Evolutionary conservation across 768 basidiomycete species (phyloP), one percentile per base, ranked within the genome.

Genomic region (Suillus subalutaceus): DNA sequence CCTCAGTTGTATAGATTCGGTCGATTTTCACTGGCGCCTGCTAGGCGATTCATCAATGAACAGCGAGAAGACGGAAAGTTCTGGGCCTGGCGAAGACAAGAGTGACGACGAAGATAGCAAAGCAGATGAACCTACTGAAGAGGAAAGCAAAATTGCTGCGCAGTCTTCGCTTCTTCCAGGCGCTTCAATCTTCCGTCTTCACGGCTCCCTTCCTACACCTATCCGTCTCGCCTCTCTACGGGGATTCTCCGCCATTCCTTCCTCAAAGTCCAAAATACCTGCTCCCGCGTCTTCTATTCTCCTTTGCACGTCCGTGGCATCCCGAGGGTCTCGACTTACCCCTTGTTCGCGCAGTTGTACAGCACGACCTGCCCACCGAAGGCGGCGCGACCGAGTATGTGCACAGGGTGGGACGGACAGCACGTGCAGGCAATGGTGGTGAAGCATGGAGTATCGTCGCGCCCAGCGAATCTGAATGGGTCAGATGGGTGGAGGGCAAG

Each of bases 1-100:
- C 79, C 80, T 99, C 67, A 97, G 93, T 70, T 98, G 95, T 72
- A 99, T 96, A 7, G 97, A 98, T 77, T 96, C 97, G 3, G 97
- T 99, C 20, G 97, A 99, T 76, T 98, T 94, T 72, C 95, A 97
- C 74, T 99, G 94, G 94, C 87, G 84, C 61, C 80, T 98, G 26
- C 78, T 99, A 1, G 91, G 90, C 0, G 86, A 88, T 6, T 81
- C 93, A 26, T 72, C 78, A 6, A 96, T 97, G 92, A 86, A 83
- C 9, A 79, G 70, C 2, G 73, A 71, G 10, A 76, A 70, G 7
- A 68, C 69, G 1, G 75, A 74, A 30, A 16, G 67, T 40, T 72
- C 71, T 9, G 72, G 74, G 9, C 73, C 72, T 15, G 71, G 72
- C 46, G 72, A 65, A 4, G 62, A 46, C 15, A 50, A 16, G 43